Conservation (phyloP, 441 rosid genomes). For the Arabidopsis lyrata region DNA sequence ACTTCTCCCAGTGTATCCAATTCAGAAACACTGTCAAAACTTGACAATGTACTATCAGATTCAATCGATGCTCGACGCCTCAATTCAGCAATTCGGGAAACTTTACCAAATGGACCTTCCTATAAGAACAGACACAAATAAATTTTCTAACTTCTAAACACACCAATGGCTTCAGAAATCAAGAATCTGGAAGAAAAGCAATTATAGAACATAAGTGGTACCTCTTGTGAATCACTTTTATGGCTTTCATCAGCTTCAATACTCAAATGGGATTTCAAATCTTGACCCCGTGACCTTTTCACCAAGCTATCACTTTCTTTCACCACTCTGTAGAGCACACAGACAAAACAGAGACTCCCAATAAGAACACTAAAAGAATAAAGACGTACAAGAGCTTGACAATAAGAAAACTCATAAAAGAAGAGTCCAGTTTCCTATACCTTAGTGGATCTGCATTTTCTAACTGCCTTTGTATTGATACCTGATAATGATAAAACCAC, state of each 20-base stretch:
- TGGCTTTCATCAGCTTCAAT: constrained; percentile 54
- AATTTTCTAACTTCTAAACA: background rate
- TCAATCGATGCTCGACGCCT: constrained; percentile 64
- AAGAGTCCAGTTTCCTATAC: constrained; percentile 45
- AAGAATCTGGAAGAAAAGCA: constrained; percentile 22
- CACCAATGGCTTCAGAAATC: constrained; percentile 28
- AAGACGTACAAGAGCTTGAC: background rate
- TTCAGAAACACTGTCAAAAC: constrained; percentile 82
- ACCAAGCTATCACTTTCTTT: constrained; percentile 59
- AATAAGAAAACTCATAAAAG: constrained; percentile 9
- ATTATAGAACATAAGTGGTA: constrained; percentile 28
- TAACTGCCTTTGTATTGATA: constrained; percentile 72
- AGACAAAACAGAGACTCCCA: constrained; percentile 35
- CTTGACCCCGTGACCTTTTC: constrained; percentile 51
- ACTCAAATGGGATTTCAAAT: constrained; percentile 63
- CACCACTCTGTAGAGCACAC: constrained; percentile 55
- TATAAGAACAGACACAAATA: constrained; percentile 33
- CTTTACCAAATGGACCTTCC: constrained; percentile 55
- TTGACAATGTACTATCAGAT: constrained; percentile 78
- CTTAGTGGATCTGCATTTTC: constrained; percentile 61
- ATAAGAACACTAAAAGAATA: constrained; percentile 28
- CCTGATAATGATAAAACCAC: constrained; percentile 48
- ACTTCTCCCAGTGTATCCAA: constrained; percentile 69
- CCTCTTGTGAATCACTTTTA: constrained; percentile 55
- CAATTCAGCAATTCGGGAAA: constrained; percentile 47